phyloP scores from a whole-genome alignment of 2,329 filamentous ascomycete genomes.

The Clarireedia homoeocarpa region DNA sequence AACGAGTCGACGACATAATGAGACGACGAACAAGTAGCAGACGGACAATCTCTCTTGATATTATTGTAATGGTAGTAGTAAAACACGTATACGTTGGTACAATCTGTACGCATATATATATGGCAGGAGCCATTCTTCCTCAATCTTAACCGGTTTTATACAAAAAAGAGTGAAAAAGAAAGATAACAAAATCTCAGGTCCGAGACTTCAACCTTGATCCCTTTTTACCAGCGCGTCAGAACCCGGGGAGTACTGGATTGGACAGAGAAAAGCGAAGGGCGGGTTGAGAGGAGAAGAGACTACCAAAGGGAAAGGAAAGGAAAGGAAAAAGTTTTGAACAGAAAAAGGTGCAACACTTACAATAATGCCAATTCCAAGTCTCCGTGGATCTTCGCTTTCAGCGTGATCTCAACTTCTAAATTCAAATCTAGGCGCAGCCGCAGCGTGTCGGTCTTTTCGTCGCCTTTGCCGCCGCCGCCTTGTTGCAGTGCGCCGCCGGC shows the following conservation, averaged over 20 bases:
- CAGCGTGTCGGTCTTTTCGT: conserved; percentile 45
- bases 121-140: background rate
- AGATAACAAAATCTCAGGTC: background rate
- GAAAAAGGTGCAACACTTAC: conserved; percentile 15
- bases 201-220: conserved; percentile 3
- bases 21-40: no score
- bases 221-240: conserved; percentile 8
- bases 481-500: background rate
- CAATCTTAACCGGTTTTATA: conserved; percentile 3
- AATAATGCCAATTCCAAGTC: conserved; percentile 58
- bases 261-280: background rate
- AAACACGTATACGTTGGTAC: no score
- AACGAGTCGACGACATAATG: no score
- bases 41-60: no score
- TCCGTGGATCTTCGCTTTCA: conserved; percentile 74
- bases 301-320: background rate
- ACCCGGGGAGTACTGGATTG: background rate
- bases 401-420: conserved; percentile 69
- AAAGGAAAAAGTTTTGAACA: background rate
- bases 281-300: background rate
- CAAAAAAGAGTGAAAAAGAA: background rate
- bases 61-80: no score
- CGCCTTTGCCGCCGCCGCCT: conserved; percentile 13
- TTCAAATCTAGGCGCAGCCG: conserved; percentile 65
- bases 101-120: background rate